These are phyloP conservation scores for Fraxinus anomala DNA, from an alignment of 257 asterid genomes.

Conservation along the genomic window DNA sequence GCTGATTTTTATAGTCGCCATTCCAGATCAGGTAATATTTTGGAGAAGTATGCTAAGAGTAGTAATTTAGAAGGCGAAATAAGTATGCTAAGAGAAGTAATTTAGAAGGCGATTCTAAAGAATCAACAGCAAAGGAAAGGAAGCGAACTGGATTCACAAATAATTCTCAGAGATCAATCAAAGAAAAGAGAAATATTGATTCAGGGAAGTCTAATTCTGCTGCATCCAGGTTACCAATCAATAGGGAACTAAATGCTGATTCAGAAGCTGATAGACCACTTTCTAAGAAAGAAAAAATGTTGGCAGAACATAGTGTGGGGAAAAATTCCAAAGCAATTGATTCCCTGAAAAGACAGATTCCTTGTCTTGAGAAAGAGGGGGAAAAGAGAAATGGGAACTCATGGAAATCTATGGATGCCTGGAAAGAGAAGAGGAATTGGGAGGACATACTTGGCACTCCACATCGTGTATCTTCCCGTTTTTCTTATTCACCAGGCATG, in stretches of 20 bases:
- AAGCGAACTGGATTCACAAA: conserved; percentile 47
- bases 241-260: conserved; percentile 43
- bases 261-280: conserved; percentile 48
- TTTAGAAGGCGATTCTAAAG: conserved; percentile 42
- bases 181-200: conserved; percentile 56
- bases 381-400: conserved; percentile 67
- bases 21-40: conserved; percentile 38
- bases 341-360: conserved; percentile 47
- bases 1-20: conserved; percentile 46
- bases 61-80: conserved; percentile 39
- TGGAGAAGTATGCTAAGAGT: conserved; percentile 38
- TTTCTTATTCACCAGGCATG: conserved; percentile 89
- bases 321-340: conserved; percentile 58
- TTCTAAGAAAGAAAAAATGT: conserved; percentile 53
- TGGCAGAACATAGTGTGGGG: conserved; percentile 42
- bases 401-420: conserved; percentile 89
- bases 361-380: conserved; percentile 63
- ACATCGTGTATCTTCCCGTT: conserved; percentile 78
- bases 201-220: conserved; percentile 45
- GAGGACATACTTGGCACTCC: conserved; percentile 91
- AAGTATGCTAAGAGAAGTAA: conserved; percentile 37
- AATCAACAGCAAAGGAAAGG: conserved; percentile 34
- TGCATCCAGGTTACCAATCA: conserved; percentile 50
- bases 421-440: conserved; percentile 99
- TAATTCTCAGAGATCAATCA: conserved; percentile 44